These are phyloP conservation scores for Spinacia oleracea DNA, from an alignment of 179 eudicot species.

Conservation along the genomic window DNA sequence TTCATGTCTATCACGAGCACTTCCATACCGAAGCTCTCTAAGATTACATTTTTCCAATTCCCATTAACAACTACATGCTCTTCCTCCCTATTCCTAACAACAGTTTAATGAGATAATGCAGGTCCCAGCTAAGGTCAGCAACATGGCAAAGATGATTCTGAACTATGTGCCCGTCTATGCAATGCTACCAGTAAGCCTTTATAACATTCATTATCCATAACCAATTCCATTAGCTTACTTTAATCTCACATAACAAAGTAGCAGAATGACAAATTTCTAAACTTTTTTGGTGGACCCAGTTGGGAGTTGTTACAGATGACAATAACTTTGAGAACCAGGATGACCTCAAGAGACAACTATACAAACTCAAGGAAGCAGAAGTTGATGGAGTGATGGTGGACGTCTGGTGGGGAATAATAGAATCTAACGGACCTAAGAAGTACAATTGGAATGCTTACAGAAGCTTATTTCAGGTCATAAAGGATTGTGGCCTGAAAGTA, in stretches of 20 bases:
- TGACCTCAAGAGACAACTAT: conserved; percentile 49
- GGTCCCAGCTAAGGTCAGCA: conserved; percentile 31
- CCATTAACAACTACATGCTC: background rate
- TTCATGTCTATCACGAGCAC: background rate
- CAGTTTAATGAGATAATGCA: conserved; percentile 26
- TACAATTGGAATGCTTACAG: conserved; percentile 77
- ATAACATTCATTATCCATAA: background rate
- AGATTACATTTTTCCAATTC: background rate
- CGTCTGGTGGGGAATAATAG: conserved; percentile 97
- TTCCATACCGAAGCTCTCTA: background rate
- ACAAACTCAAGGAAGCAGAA: conserved; percentile 53
- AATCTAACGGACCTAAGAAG: conserved; percentile 66
- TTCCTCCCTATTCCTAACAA: background rate
- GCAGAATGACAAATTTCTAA: background rate
- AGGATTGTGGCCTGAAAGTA: conserved; percentile 51
- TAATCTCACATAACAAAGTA: background rate
- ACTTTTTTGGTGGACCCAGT: conserved; percentile 34
- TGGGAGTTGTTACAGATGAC: conserved; percentile 50
- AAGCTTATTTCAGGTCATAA: conserved; percentile 57
- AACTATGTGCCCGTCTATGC: conserved; percentile 83
- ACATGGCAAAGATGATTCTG: conserved; percentile 45
- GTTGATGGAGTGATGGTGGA: conserved; percentile 92
- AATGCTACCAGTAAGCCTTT: conserved; percentile 75
- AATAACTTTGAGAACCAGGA: conserved; percentile 50
- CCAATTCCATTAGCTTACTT: background rate